Conservation (phyloP, 305 asterid species). For the Striga hermonthica region DNA sequence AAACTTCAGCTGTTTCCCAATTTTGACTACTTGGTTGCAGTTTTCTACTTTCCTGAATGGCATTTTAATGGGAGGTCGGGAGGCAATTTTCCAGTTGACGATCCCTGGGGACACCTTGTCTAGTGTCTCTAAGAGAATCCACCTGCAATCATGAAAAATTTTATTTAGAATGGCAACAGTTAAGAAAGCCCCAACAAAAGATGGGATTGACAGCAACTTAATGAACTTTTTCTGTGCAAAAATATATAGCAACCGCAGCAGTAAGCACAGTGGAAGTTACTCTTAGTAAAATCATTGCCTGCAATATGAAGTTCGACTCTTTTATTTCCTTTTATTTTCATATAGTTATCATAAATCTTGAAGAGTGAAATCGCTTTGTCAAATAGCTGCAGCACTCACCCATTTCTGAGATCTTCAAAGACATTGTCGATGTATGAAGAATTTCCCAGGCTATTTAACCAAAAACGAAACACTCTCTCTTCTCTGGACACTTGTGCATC, state of each 20-base stretch:
- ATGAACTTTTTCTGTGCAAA: not conserved
- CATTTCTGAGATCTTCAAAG: slow-evolving; percentile 93
- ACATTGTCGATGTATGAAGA: slow-evolving; percentile 81
- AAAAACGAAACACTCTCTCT: slow-evolving; percentile 84
- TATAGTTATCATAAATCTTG: not conserved
- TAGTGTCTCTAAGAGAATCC: slow-evolving; percentile 85
- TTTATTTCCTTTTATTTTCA: not conserved
- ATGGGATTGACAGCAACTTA: not conserved
- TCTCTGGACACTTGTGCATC: slow-evolving; percentile 80
- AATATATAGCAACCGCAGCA: not conserved
- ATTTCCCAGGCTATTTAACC: slow-evolving; percentile 84
- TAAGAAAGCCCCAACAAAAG: not conserved
- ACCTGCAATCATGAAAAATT: slow-evolving; percentile 47
- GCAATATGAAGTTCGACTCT: slow-evolving; percentile 16
- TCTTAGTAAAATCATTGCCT: no score
- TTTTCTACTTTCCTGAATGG: slow-evolving; percentile 96
- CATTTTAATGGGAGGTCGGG: slow-evolving; percentile 93
- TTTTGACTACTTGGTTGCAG: slow-evolving; percentile 93
- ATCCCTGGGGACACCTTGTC: slow-evolving; percentile 89
- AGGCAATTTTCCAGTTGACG: slow-evolving; percentile 85
- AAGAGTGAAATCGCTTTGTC: slow-evolving; percentile 4
- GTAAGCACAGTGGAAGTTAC: not conserved
- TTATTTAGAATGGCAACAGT: slow-evolving; percentile 25
- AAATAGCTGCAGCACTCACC: slow-evolving; percentile 47
- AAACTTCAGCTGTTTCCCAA: slow-evolving; percentile 85